Evolutionary conservation across 331 rosid species (phyloP).

Genomic region (Malus hybrid): DNA sequence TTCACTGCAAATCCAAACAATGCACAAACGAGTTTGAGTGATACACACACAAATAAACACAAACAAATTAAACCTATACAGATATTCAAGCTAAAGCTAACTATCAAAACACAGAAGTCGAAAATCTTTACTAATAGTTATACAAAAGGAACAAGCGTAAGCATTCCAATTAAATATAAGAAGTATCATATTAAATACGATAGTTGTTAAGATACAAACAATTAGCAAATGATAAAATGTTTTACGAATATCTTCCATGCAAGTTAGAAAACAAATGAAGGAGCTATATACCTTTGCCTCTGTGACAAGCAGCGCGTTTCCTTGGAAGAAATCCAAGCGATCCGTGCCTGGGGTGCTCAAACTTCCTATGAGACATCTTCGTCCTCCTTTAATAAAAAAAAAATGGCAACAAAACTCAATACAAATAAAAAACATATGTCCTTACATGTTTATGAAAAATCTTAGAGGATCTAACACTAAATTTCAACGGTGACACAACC

Average conservation of each 20-base stretch:
- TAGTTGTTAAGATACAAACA: background rate
- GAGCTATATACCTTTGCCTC: constrained; percentile 41
- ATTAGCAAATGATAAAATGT: background rate
- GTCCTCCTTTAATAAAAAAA: background rate
- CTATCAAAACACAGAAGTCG: too few species aligned
- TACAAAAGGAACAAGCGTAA: too few species aligned
- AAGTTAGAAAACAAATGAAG: background rate
- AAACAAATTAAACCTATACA: background rate
- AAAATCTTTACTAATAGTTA: too few species aligned
- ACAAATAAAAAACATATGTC: background rate
- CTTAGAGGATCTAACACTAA: background rate
- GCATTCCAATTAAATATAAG: too few species aligned
- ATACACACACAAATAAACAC: background rate
- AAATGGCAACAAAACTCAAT: background rate
- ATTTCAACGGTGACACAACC: background rate
- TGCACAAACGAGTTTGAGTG: background rate
- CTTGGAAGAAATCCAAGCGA: constrained; percentile 16
- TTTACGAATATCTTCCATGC: background rate
- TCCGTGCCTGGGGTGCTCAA: constrained; percentile 18
- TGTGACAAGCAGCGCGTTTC: constrained; percentile 52
- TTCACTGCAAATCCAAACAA: constrained; percentile 34
- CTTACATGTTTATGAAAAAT: background rate
- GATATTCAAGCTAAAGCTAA: too few species aligned
- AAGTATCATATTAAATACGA: too few species aligned
- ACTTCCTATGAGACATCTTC: constrained; percentile 13